Evolutionary conservation across 148 eudicot genomes (phyloP).

Genomic region (Dianthus caryophyllus): DNA sequence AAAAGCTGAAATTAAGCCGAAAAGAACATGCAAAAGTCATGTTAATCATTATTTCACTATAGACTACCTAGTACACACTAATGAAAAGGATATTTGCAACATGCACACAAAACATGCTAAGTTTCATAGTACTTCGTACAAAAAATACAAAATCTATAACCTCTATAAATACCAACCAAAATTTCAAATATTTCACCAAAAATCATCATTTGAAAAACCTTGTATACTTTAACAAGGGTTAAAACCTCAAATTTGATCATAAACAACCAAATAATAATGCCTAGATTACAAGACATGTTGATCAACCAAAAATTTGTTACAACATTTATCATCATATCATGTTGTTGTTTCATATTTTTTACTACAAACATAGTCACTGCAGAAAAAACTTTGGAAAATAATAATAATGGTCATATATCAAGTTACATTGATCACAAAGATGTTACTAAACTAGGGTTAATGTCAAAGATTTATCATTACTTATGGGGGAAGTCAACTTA

Average conservation of each 20-base stretch:
- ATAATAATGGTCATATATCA: conserved; percentile 8
- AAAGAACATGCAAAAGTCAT: no score
- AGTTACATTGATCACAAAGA: conserved; percentile 18
- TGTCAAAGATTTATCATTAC: conserved; percentile 33
- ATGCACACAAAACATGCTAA: not conserved
- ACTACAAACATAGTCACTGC: conserved; percentile 31
- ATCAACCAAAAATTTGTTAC: conserved; percentile 10
- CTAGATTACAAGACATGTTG: conserved; percentile 1
- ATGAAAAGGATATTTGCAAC: not conserved
- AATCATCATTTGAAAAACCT: not conserved
- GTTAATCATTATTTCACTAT: no score
- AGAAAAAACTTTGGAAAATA: conserved; percentile 36
- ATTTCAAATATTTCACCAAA: not conserved
- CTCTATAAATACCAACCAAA: conserved; percentile 18
- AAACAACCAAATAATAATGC: conserved; percentile 16
- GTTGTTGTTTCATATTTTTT: conserved; percentile 29
- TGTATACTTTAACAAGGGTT: not conserved
- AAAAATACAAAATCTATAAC: not conserved
- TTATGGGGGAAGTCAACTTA: conserved; percentile 49
- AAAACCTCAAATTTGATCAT: not conserved
- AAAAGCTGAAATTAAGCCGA: no score
- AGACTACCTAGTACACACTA: not conserved
- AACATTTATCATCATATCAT: conserved; percentile 30
- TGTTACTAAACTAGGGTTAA: conserved; percentile 22
- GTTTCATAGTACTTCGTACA: not conserved